Evolutionary conservation across 2,329 filamentous ascomycete genomes (phyloP).

Genomic region (Reticulascus tulasneorum): DNA sequence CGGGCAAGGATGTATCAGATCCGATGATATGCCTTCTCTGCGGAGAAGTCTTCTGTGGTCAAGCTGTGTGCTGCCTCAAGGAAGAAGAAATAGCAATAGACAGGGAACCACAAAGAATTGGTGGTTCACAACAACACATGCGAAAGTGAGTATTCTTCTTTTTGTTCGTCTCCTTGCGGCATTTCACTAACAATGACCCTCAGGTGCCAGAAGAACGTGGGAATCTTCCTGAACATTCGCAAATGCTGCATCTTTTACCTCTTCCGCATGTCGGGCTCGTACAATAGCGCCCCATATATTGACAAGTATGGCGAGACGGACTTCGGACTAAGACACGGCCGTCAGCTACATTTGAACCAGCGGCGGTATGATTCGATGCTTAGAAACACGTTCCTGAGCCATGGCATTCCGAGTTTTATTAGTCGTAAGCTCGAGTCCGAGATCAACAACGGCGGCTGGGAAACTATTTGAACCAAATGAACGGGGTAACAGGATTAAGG

Average conservation of each 20-base stretch:
- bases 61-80: slow-evolving; percentile 85
- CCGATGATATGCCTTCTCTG: slow-evolving; percentile 92
- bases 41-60: slow-evolving; percentile 93
- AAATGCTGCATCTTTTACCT: slow-evolving; percentile 92
- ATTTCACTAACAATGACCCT: slow-evolving; percentile 10
- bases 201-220: slow-evolving; percentile 84
- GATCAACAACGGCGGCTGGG: slow-evolving; percentile 97
- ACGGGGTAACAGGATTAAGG: too few relatives aligned
- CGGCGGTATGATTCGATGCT: slow-evolving; percentile 88
- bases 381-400: slow-evolving; percentile 79
- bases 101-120: slow-evolving; percentile 50
- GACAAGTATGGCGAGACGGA: slow-evolving; percentile 96
- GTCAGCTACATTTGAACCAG: slow-evolving; percentile 90
- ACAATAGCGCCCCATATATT: slow-evolving; percentile 84
- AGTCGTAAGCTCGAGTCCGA: slow-evolving; percentile 88
- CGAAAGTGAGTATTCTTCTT: slow-evolving; percentile 57
- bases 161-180: neutral
- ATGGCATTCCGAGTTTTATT: slow-evolving; percentile 85
- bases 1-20: slow-evolving; percentile 86
- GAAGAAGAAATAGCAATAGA: slow-evolving; percentile 43
- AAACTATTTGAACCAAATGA: slow-evolving; percentile 58
- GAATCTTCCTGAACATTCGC: slow-evolving; percentile 94
- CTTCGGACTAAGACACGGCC: slow-evolving; percentile 78
- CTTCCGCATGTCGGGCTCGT: slow-evolving; percentile 77
- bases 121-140: slow-evolving; percentile 90